Evolutionary conservation across 2,329 filamentous ascomycete genomes (phyloP).

Genomic region (Monilinia vaccinii-corymbosi): DNA sequence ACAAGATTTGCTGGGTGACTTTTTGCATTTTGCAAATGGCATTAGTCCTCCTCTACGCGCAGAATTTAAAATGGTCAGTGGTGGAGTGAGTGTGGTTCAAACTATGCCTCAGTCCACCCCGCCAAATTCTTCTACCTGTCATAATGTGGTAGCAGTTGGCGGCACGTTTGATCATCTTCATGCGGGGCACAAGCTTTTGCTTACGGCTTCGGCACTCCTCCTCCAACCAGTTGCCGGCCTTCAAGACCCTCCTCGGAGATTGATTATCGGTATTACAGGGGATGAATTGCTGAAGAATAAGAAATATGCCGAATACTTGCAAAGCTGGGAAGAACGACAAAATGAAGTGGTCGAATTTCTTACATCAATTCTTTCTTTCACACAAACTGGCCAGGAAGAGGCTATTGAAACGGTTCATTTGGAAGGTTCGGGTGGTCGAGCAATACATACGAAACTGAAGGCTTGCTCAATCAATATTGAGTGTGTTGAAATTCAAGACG

Average conservation of each 20-base stretch:
- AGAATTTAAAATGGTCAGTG: slow-evolving; percentile 43
- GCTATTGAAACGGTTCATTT: slow-evolving; percentile 26
- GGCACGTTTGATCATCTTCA: slow-evolving; percentile 97
- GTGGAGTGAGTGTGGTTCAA: slow-evolving; percentile 41
- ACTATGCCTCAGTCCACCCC: neutral
- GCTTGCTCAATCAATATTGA: slow-evolving; percentile 56
- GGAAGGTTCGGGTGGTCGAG: slow-evolving; percentile 36
- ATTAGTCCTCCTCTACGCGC: slow-evolving; percentile 39
- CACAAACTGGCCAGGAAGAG: slow-evolving; percentile 29
- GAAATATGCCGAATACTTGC: slow-evolving; percentile 71
- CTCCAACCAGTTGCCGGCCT: slow-evolving; percentile 40
- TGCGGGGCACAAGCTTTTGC: slow-evolving; percentile 87
- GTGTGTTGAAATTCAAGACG: slow-evolving; percentile 78
- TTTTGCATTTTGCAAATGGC: slow-evolving; percentile 39
- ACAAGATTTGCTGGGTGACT: slow-evolving; percentile 45
- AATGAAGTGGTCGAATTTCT: slow-evolving; percentile 64
- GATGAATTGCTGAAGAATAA: slow-evolving; percentile 83
- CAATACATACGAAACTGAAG: slow-evolving; percentile 49
- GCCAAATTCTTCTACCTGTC: slow-evolving; percentile 24
- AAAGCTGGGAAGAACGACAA: slow-evolving; percentile 71
- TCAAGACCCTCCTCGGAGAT: slow-evolving; percentile 38
- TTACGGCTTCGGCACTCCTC: slow-evolving; percentile 76
- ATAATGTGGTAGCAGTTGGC: slow-evolving; percentile 67
- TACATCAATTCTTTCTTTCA: slow-evolving; percentile 47
- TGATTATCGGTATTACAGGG: slow-evolving; percentile 82